Conservation (phyloP, 2,329 filamentous ascomycete species). For the Talaromyces sp. region DNA sequence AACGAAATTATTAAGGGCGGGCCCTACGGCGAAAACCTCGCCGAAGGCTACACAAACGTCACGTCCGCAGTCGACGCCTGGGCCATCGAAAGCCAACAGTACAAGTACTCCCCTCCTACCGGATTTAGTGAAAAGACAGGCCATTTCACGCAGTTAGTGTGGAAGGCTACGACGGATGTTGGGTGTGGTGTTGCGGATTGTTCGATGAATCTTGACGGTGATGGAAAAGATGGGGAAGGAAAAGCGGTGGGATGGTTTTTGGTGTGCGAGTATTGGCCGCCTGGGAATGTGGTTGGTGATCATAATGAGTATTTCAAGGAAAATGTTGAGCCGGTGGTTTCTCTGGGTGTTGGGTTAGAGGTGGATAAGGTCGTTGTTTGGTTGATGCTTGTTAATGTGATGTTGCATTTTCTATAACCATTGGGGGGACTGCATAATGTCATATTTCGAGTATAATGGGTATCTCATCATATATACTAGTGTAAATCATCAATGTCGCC, state of each 20-base stretch:
- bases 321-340: conserved; percentile 27
- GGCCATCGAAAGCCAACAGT: conserved; percentile 59
- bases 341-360: background rate
- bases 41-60: conserved; percentile 62
- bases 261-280: conserved; percentile 67
- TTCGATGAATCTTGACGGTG: conserved; percentile 29
- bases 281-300: conserved; percentile 56
- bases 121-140: conserved; percentile 63
- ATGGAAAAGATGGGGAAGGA: conserved; percentile 18
- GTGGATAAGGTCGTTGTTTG: background rate
- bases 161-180: conserved; percentile 60
- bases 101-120: conserved; percentile 55
- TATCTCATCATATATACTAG: conserved; percentile 11
- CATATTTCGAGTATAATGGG: background rate
- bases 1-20: conserved; percentile 45
- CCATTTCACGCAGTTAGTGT: conserved; percentile 74
- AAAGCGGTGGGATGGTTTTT: conserved; percentile 58
- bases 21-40: conserved; percentile 72
- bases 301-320: conserved; percentile 30
- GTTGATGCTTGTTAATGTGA: background rate
- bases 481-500: conserved; percentile 53
- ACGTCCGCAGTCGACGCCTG: conserved; percentile 62
- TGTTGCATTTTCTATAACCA: background rate
- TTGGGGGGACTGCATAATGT: background rate
- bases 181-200: conserved; percentile 53